These are phyloP conservation scores for Fusarium domesticum DNA, from an alignment of 2,329 filamentous ascomycete species.

Conservation along the genomic window DNA sequence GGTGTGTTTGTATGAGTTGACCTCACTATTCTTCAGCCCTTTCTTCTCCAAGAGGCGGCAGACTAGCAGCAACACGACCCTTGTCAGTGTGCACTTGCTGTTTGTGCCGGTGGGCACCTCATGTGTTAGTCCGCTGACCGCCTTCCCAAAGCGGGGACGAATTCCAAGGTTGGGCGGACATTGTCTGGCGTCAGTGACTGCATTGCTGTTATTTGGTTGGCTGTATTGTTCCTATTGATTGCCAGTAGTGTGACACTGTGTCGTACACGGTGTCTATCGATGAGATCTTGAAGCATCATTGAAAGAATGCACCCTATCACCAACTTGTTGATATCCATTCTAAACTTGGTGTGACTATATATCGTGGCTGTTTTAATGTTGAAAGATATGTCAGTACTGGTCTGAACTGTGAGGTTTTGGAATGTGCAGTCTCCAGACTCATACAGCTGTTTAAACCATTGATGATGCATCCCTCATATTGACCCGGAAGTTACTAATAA, in stretches of 20 bases:
- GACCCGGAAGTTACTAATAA: too few species aligned
- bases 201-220: conserved; percentile 6
- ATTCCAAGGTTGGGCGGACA: conserved; percentile 17
- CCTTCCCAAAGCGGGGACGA: conserved; percentile 21
- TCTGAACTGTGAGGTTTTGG: too few species aligned
- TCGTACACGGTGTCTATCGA: conserved; percentile 3
- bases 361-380: too few species aligned
- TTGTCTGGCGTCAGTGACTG: conserved; percentile 6
- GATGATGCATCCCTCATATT: too few species aligned
- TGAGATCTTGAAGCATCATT: too few species aligned
- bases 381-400: too few species aligned
- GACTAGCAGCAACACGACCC: conserved; percentile 21
- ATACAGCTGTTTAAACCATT: too few species aligned
- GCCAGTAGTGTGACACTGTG: conserved; percentile 5
- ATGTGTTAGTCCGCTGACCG: conserved; percentile 20
- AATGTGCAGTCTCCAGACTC: too few species aligned
- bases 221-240: too few species aligned
- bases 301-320: too few species aligned
- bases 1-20: neutral
- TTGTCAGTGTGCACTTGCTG: neutral
- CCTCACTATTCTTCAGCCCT: conserved; percentile 14
- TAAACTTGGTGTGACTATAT: too few species aligned
- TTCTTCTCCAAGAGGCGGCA: conserved; percentile 5
- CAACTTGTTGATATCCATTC: too few species aligned
- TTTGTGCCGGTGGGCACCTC: conserved; percentile 6